A percentile compares a stretch with the other conserved stretches of the same genome.
Evolutionary conservation across 805 yeast species (phyloP).

Genomic region (Ogataea ganodermae): DNA sequence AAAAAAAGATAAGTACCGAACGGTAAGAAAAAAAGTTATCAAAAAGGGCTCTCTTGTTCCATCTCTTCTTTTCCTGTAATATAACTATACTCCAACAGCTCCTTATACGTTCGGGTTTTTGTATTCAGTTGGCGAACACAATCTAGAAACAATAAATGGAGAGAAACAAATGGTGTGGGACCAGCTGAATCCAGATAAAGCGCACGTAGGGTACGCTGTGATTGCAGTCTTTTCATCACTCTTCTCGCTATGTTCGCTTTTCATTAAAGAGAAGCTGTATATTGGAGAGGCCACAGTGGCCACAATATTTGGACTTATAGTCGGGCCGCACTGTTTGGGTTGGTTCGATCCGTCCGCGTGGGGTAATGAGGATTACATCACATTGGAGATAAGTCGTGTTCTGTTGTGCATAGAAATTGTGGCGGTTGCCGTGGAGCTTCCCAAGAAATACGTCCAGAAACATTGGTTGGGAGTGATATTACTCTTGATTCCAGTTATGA

Average conservation of each 20-base stretch:
- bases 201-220: constrained; percentile 52
- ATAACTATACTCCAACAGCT: no score
- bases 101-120: not conserved
- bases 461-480: constrained; percentile 61
- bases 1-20: constrained; percentile 2
- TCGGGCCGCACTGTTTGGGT: constrained; percentile 58
- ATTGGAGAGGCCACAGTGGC: constrained; percentile 72
- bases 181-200: constrained; percentile 34
- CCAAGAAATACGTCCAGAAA: constrained; percentile 61
- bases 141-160: not conserved
- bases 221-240: constrained; percentile 60
- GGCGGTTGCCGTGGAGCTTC: constrained; percentile 73
- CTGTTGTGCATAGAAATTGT: constrained; percentile 71
- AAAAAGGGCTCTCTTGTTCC: not conserved
- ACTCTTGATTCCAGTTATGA: constrained; percentile 68
- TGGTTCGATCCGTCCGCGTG: constrained; percentile 61
- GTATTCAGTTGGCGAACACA: not conserved
- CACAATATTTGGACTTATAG: constrained; percentile 58
- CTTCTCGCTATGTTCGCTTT: constrained; percentile 58
- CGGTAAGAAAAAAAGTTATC: not conserved
- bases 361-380: constrained; percentile 57
- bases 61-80: no score
- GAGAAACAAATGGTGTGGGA: constrained; percentile 33
- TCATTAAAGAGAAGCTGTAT: constrained; percentile 58
- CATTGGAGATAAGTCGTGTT: constrained; percentile 60